Conservation (phyloP, 1,284 basidiomycete genomes). For the Xerocomus minutiporus region DNA sequence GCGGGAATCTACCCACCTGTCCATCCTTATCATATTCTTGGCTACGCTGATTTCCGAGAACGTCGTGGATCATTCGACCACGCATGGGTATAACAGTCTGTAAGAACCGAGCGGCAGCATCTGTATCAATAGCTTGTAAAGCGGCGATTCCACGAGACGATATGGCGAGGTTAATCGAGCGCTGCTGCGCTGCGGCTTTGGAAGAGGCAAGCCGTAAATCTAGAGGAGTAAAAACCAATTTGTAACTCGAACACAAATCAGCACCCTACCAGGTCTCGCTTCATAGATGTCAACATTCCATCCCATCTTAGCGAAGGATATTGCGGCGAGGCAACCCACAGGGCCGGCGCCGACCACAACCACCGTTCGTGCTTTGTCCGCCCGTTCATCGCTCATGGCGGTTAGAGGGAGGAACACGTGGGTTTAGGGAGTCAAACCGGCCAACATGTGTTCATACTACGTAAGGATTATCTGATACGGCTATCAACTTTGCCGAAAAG, state of each 20-base stretch:
- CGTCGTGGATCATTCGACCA: conserved; percentile 91
- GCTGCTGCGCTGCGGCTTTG: conserved; percentile 59
- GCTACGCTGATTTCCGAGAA: conserved; percentile 65
- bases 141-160: conserved; percentile 90
- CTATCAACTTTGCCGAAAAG: background rate
- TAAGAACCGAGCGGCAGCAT: conserved; percentile 71
- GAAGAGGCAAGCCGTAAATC: conserved; percentile 70
- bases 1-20: conserved; percentile 54
- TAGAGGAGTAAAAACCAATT: conserved; percentile 31
- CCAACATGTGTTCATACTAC: background rate
- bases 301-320: conserved; percentile 82
- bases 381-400: conserved; percentile 22
- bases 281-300: conserved; percentile 93
- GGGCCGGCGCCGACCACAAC: conserved; percentile 85
- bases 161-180: conserved; percentile 96
- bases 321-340: conserved; percentile 88
- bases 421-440: background rate
- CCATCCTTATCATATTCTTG: conserved; percentile 86
- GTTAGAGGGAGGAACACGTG: background rate
- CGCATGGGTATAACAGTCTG: conserved; percentile 88
- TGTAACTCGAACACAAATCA: conserved; percentile 13
- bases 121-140: conserved; percentile 74
- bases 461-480: background rate
- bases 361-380: conserved; percentile 38
- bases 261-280: conserved; percentile 68